phyloP scores from a whole-genome alignment of 2,329 filamentous ascomycete genomes.

The Corniculantispora saksenae region DNA sequence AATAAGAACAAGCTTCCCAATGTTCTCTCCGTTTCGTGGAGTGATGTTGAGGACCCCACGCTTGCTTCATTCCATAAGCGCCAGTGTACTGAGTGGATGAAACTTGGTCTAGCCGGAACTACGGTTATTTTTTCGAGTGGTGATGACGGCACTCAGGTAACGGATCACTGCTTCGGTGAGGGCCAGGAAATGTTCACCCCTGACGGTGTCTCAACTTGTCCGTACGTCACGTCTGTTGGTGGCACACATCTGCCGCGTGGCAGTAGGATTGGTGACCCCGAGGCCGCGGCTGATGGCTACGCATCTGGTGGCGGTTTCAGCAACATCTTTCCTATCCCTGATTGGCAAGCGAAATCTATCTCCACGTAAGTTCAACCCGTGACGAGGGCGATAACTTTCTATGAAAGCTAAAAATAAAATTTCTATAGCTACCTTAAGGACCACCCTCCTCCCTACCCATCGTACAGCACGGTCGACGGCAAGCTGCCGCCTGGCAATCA shows the following conservation, averaged over 20 bases:
- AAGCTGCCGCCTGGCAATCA: slow-evolving; percentile 39
- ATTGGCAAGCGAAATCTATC: too few species aligned
- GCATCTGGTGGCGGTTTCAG: slow-evolving; percentile 26
- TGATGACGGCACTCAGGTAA: slow-evolving; percentile 38
- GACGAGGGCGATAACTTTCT: too few species aligned
- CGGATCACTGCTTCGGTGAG: slow-evolving; percentile 19
- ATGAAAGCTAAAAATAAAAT: too few species aligned
- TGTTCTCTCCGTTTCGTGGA: slow-evolving; percentile 47
- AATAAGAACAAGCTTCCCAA: slow-evolving; percentile 23
- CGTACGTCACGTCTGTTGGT: slow-evolving; percentile 51
- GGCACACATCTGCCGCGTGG: slow-evolving; percentile 45
- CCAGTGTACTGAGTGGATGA: slow-evolving; percentile 46
- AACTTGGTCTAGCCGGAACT: slow-evolving; percentile 46
- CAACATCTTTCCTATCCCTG: slow-evolving; percentile 47
- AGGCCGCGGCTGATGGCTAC: slow-evolving; percentile 48
- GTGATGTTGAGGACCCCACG: slow-evolving; percentile 20
- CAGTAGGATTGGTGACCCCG: slow-evolving; percentile 42
- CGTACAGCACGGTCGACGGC: slow-evolving; percentile 31
- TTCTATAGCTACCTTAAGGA: too few species aligned
- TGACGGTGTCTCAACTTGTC: slow-evolving; percentile 41
- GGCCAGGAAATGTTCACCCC: slow-evolving; percentile 30
- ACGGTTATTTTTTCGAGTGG: slow-evolving; percentile 43
- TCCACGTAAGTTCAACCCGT: too few species aligned
- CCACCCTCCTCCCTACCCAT: slow-evolving; percentile 30
- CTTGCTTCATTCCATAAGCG: slow-evolving; percentile 28